Percentiles rank a stretch among this genome's conserved stretches.
Conservation (phyloP, 768 basidiomycete genomes). For the Mrakia hoshinonis region DNA sequence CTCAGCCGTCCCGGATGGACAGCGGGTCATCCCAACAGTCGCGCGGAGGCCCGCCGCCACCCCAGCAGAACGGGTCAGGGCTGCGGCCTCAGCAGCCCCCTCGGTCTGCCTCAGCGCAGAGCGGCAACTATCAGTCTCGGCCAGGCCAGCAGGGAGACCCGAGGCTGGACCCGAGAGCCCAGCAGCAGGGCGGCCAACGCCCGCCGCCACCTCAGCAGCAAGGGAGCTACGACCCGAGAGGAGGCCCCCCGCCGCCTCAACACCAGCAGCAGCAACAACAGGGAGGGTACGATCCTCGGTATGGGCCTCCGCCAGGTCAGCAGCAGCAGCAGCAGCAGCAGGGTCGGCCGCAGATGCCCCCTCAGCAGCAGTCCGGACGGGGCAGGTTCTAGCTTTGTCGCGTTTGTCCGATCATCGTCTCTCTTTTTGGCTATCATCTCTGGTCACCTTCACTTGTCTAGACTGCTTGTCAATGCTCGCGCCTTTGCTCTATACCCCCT, state of each 20-base stretch:
- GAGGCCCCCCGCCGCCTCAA: background rate
- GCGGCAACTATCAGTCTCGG: background rate
- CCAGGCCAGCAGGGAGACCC: background rate
- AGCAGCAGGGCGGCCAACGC: background rate
- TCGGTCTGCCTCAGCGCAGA: background rate
- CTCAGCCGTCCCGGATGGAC: background rate
- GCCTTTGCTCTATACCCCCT: no score
- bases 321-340: constrained; percentile 6
- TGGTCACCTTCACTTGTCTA: background rate
- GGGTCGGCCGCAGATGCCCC: background rate
- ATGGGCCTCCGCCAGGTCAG: background rate
- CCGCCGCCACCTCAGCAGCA: constrained; percentile 6
- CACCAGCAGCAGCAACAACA: constrained; percentile 12
- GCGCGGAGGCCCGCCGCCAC: background rate
- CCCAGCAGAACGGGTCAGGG: background rate
- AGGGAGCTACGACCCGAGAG: constrained; percentile 18
- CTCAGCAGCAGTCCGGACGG: background rate
- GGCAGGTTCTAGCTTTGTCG: constrained; percentile 4
- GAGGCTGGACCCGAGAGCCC: background rate
- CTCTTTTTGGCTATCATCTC: constrained; percentile 17
- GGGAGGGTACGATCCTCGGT: constrained; percentile 4
- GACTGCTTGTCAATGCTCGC: no score
- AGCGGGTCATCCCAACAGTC: background rate
- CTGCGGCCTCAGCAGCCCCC: constrained; percentile 16
- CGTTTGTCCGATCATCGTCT: constrained; percentile 3